These are phyloP conservation scores for Sarocladiaceae sp. DNA, from an alignment of 2,329 filamentous ascomycete genomes.

Conservation along the genomic window DNA sequence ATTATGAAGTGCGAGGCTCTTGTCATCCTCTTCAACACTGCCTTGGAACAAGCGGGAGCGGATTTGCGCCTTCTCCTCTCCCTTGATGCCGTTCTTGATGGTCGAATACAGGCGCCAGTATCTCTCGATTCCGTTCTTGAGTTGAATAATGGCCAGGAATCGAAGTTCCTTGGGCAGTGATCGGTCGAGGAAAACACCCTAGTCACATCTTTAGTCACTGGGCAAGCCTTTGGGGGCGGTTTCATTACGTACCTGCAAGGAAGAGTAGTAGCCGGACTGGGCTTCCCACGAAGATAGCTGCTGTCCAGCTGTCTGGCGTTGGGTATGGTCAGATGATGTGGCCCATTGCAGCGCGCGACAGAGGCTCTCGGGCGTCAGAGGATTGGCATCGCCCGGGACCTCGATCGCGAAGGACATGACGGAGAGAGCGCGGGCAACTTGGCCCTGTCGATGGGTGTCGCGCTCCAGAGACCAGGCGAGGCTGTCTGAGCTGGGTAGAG, in stretches of 20 bases:
- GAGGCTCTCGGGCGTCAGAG: slow-evolving; percentile 57
- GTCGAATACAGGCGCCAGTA: slow-evolving; percentile 70
- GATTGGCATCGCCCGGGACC: slow-evolving; percentile 73
- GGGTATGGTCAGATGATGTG: slow-evolving; percentile 53
- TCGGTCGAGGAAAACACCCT: slow-evolving; percentile 78
- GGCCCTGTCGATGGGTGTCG: neutral
- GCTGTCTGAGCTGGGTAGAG: neutral
- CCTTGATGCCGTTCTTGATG: slow-evolving; percentile 58
- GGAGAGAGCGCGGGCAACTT: neutral
- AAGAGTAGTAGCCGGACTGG: slow-evolving; percentile 58
- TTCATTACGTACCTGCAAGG: slow-evolving; percentile 53
- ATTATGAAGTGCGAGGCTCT: slow-evolving; percentile 76
- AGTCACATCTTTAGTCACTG: slow-evolving; percentile 15
- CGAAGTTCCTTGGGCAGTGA: slow-evolving; percentile 71
- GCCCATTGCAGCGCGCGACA: slow-evolving; percentile 59
- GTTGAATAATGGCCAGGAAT: slow-evolving; percentile 84
- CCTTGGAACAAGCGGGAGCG: slow-evolving; percentile 69
- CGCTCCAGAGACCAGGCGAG: neutral
- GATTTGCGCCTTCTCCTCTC: slow-evolving; percentile 70
- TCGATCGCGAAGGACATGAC: slow-evolving; percentile 68
- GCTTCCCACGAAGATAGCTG: slow-evolving; percentile 69
- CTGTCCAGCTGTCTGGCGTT: slow-evolving; percentile 61
- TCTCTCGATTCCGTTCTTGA: slow-evolving; percentile 95
- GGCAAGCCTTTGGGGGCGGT: neutral
- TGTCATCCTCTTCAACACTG: slow-evolving; percentile 69